phyloP scores from a whole-genome alignment of 2,329 filamentous ascomycete genomes.

The Pyrenophora seminiperda region DNA sequence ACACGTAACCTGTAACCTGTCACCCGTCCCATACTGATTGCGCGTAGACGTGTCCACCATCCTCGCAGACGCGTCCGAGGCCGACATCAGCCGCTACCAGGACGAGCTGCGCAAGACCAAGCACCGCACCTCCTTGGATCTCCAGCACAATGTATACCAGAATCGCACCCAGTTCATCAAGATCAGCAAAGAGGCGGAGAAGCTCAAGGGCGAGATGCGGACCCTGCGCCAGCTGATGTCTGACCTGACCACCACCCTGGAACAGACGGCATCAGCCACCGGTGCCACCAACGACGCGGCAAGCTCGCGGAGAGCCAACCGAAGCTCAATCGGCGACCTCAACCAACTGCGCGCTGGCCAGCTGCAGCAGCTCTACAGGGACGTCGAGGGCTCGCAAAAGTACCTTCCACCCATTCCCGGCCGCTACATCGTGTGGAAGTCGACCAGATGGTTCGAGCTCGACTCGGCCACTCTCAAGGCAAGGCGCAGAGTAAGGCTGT shows the following conservation, averaged over 20 bases:
- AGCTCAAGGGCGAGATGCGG: conserved; percentile 94
- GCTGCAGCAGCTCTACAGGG: conserved; percentile 86
- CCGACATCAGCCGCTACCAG: conserved; percentile 84
- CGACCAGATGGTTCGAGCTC: conserved; percentile 90
- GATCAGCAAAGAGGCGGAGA: conserved; percentile 98
- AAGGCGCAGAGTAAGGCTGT: conserved; percentile 83
- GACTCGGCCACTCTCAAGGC: conserved; percentile 98
- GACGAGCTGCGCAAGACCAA: conserved; percentile 76
- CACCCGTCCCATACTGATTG: conserved; percentile 8
- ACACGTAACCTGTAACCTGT: no score
- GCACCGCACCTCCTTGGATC: conserved; percentile 75
- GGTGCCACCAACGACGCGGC: conserved; percentile 45
- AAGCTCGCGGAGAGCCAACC: conserved; percentile 65
- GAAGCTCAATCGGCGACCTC: conserved; percentile 82
- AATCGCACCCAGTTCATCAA: conserved; percentile 99
- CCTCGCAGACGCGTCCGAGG: conserved; percentile 82
- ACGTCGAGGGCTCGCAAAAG: conserved; percentile 96
- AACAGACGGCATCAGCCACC: conserved; percentile 53
- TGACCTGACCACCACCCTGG: conserved; percentile 69
- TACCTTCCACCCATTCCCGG: conserved; percentile 88
- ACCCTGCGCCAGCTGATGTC: conserved; percentile 88
- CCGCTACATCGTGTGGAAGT: conserved; percentile 93
- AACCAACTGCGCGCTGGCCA: conserved; percentile 72
- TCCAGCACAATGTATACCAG: conserved; percentile 95
- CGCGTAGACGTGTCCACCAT: conserved; percentile 66